phyloP scores from a whole-genome alignment of 208 protist genomes.

The Leishmania martiniquensis region DNA sequence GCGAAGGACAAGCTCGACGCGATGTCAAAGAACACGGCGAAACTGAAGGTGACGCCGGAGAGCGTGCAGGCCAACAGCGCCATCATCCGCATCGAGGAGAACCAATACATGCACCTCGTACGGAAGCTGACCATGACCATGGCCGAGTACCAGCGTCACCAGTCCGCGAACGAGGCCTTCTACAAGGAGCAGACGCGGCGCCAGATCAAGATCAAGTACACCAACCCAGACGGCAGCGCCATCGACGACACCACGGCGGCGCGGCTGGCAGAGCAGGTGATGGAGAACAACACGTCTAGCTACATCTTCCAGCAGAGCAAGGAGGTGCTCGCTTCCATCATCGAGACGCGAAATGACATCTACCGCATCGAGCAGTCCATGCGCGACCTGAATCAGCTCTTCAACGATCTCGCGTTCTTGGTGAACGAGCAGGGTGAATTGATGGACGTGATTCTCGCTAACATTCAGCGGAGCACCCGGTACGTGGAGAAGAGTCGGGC shows the following conservation, averaged over 20 bases:
- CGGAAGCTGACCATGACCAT: constrained; percentile 53
- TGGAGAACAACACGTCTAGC: constrained; percentile 79
- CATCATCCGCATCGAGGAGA: constrained; percentile 88
- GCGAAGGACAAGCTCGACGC: constrained; percentile 50
- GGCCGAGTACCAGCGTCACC: constrained; percentile 66
- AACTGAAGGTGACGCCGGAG: constrained; percentile 66
- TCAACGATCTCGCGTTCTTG: constrained; percentile 89
- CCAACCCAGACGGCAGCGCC: constrained; percentile 71
- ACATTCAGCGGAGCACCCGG: constrained; percentile 55
- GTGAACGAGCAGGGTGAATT: constrained; percentile 90
- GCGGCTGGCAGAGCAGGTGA: constrained; percentile 73
- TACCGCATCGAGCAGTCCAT: constrained; percentile 90
- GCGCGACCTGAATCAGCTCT: constrained; percentile 87
- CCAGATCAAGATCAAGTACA: constrained; percentile 93
- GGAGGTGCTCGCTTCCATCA: constrained; percentile 77
- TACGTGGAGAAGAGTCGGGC: constrained; percentile 69
- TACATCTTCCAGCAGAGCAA: constrained; percentile 92
- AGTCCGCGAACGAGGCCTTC: constrained; percentile 56
- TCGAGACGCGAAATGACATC: constrained; percentile 92
- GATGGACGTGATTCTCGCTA: constrained; percentile 85
- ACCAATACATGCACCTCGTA: constrained; percentile 75
- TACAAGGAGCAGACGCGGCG: constrained; percentile 85
- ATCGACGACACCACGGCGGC: constrained; percentile 78
- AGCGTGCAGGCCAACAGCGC: constrained; percentile 66
- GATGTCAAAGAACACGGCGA: constrained; percentile 69